Percentiles rank a stretch among this genome's conserved stretches.
Evolutionary conservation across 2,329 filamentous ascomycete species (phyloP).

Genomic region (Colletotrichum godetiae): DNA sequence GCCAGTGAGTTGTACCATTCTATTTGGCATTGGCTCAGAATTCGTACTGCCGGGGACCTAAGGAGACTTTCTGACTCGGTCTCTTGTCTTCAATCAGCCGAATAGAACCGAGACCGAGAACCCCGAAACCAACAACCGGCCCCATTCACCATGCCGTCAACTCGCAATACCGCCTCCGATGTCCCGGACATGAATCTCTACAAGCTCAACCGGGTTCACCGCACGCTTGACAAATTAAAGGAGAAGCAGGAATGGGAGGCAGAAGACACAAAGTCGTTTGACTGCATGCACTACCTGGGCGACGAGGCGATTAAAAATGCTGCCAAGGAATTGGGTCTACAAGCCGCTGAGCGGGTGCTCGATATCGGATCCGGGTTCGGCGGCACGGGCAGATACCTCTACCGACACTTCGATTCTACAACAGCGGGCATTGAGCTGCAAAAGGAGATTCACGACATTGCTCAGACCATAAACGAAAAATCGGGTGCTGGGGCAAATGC

Average conservation of each 20-base stretch:
- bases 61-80: not conserved
- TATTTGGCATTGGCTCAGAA: not conserved
- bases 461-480: slow-evolving; percentile 34
- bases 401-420: slow-evolving; percentile 27
- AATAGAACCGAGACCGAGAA: not conserved
- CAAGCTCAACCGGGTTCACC: slow-evolving; percentile 28
- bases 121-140: not conserved
- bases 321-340: slow-evolving; percentile 27
- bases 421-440: slow-evolving; percentile 39
- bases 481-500: slow-evolving; percentile 21
- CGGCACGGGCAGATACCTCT: slow-evolving; percentile 38
- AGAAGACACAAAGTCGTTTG: slow-evolving; percentile 37
- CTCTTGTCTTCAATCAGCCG: not conserved
- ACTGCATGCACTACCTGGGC: slow-evolving; percentile 41
- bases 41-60: not conserved
- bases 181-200: slow-evolving; percentile 34
- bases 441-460: slow-evolving; percentile 37
- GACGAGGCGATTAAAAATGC: slow-evolving; percentile 37
- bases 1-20: not conserved
- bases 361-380: slow-evolving; percentile 40
- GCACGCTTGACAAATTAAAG: slow-evolving; percentile 12
- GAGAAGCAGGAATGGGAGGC: slow-evolving; percentile 35
- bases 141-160: not conserved
- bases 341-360: slow-evolving; percentile 31
- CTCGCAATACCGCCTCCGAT: slow-evolving; percentile 12